These are phyloP conservation scores for Paramecium tetraurelia DNA, from an alignment of 73 alveolate species.

Conservation along the genomic window DNA sequence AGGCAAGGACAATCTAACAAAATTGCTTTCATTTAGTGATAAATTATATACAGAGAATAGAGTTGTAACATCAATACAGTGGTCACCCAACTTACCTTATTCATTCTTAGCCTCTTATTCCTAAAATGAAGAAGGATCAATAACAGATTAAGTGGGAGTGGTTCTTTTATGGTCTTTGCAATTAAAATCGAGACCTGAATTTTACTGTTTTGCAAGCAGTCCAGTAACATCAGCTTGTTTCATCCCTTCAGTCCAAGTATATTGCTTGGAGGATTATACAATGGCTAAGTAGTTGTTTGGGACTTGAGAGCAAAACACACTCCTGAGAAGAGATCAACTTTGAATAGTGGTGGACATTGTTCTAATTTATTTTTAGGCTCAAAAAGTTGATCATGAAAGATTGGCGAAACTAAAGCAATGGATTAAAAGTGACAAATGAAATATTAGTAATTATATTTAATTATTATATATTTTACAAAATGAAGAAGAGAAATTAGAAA, in stretches of 20 bases:
- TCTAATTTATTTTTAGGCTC: neutral
- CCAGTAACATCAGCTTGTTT: conserved; percentile 85
- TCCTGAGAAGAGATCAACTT: conserved; percentile 80
- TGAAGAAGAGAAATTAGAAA: conserved; percentile 48
- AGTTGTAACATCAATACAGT: conserved; percentile 13
- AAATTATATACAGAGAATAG: neutral
- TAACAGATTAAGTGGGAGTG: conserved; percentile 84
- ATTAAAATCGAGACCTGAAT: conserved; percentile 87
- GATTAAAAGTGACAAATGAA: conserved; percentile 29
- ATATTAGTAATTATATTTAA: neutral
- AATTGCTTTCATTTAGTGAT: neutral
- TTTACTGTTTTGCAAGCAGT: conserved; percentile 63
- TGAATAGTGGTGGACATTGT: conserved; percentile 79
- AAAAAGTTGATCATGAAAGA: conserved; percentile 1
- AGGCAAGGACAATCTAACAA: neutral
- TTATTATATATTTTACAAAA: neutral
- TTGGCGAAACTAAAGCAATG: neutral
- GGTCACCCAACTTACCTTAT: conserved; percentile 22
- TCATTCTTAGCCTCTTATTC: conserved; percentile 81
- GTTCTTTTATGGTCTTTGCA: conserved; percentile 85
- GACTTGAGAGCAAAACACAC: conserved; percentile 83
- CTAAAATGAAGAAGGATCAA: conserved; percentile 79
- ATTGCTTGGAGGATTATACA: conserved; percentile 89
- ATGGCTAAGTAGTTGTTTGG: conserved; percentile 91
- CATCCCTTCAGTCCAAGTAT: conserved; percentile 82